Base-by-base conservation (phyloP, 73 alveolate species). In the Stentor coeruleus region DNA sequence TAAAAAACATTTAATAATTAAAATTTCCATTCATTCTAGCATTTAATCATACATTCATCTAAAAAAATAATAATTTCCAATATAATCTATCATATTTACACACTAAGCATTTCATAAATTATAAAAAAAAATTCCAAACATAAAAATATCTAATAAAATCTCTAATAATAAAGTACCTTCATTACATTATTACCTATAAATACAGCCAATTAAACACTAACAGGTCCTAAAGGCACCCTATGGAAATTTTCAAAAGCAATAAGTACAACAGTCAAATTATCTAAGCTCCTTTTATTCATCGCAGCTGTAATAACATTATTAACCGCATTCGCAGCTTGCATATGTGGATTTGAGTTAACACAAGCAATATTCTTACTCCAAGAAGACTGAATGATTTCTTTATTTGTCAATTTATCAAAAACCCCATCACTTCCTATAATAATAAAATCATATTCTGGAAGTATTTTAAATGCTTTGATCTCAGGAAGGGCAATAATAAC, bases 291-390 rank as follows among this genome's bases (percentile, higher is more conserved):
- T 81, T 98, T 88, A 59, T 77, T 86, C 87, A 95, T 84, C 1
- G 99, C 77, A 39, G 92, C 83, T 74, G 92, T 95, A 59, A 95
- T 81, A 41, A 95, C 91, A 74, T 88, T 91, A 82, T 95, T 98
- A 20, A 93, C 98, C 38, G 91, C 96, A 83, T 80, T 75, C 20
- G 98, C 99, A 76, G 95, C 83, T 82, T 84, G 84, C 76, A 88
- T 89, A 81, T 95, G 99, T 31, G 93, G 80, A 66, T 89, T 84
- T 66, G 39, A 58, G 76, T 91, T 89, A 38, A 85, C 91, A 39
- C 14, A 59, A 55, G 35, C n/a, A 2, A 28, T 42, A 38, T 3
- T 41, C 3, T 3, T 76, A 14, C 38, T n/a, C 91, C 91, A 85
- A 82, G 88, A 84, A 39, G 84, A 81, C 39, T 92, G 87, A 41